A percentile compares a stretch with the other conserved stretches of the same genome.
phyloP scores from a whole-genome alignment of 2,329 filamentous ascomycete genomes.

The Furcasterigmium sp. region DNA sequence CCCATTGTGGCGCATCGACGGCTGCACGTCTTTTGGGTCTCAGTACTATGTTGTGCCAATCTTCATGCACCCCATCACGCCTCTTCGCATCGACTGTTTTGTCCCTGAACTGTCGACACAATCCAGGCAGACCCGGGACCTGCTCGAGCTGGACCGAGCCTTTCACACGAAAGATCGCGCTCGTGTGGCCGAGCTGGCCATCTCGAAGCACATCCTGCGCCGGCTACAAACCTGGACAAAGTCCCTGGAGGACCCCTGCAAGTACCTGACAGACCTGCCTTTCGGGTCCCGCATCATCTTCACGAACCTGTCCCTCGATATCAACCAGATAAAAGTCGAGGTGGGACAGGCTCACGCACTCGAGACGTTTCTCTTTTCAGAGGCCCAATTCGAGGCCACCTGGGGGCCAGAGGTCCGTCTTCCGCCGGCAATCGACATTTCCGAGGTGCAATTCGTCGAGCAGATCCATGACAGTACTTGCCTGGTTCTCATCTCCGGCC shows the following conservation, averaged over 20 bases:
- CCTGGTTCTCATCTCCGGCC: conserved; percentile 38
- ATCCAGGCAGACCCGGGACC: conserved; percentile 31
- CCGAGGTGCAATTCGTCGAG: conserved; percentile 40
- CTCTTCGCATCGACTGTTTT: conserved; percentile 54
- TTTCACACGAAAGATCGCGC: conserved; percentile 50
- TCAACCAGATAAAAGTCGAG: conserved; percentile 38
- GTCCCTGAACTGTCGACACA: conserved; percentile 44
- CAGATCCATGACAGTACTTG: conserved; percentile 57
- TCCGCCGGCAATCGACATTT: conserved; percentile 43
- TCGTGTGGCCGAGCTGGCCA: conserved; percentile 42
- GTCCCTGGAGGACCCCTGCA: conserved; percentile 18
- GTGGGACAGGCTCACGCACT: conserved; percentile 46
- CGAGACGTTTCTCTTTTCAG: conserved; percentile 45
- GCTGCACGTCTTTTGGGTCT: conserved; percentile 50
- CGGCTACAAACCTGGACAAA: conserved; percentile 47
- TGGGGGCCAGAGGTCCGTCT: conserved; percentile 38
- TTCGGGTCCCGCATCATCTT: conserved; percentile 56
- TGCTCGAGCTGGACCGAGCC: conserved; percentile 44
- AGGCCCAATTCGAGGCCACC: conserved; percentile 30
- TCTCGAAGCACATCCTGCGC: conserved; percentile 48
- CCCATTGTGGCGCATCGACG: conserved; percentile 54
- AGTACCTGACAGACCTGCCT: conserved; percentile 37
- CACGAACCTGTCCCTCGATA: conserved; percentile 40
- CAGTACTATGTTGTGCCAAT: conserved; percentile 53
- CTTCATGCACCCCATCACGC: conserved; percentile 39